These are phyloP conservation scores for Kernera saxatilis DNA, from an alignment of 345 rosid genomes.

Conservation along the genomic window DNA sequence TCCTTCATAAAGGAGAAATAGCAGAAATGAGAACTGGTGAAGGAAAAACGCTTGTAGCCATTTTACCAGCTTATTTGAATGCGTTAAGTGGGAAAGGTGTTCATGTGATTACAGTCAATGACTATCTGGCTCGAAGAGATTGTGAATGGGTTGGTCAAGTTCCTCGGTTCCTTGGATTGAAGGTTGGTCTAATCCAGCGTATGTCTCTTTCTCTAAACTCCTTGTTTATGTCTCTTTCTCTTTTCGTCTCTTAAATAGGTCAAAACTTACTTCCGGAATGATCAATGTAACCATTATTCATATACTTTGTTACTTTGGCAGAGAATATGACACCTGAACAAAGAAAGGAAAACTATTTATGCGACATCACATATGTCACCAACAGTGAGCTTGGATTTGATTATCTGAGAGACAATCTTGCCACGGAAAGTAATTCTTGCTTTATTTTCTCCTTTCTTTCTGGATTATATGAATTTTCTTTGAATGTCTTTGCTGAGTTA, in stretches of 20 bases:
- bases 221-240: neutral
- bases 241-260: neutral
- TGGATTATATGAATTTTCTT: neutral
- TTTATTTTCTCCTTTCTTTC: constrained; percentile 28
- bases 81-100: constrained; percentile 94
- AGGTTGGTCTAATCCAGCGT: constrained; percentile 99
- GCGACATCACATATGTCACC: constrained; percentile 92
- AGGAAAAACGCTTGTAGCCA: constrained; percentile 97
- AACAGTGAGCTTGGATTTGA: constrained; percentile 98
- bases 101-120: constrained; percentile 94
- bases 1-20: constrained; percentile 95
- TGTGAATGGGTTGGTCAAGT: constrained; percentile 99
- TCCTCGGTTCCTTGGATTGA: constrained; percentile 94
- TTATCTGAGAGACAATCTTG: constrained; percentile 94
- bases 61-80: constrained; percentile 92
- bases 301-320: constrained; percentile 32
- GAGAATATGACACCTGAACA: constrained; percentile 94
- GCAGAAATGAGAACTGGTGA: constrained; percentile 99
- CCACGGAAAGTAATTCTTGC: constrained; percentile 97
- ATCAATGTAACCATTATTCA: neutral
- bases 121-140: constrained; percentile 91
- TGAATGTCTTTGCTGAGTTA: constrained; percentile 18
- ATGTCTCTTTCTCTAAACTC: constrained; percentile 40
- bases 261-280: neutral
- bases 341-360: constrained; percentile 85